A percentile compares a stretch with the other conserved stretches of the same genome.
Evolutionary conservation across 73 alveolate genomes (phyloP).

Genomic region (Blepharisma stoltei): DNA sequence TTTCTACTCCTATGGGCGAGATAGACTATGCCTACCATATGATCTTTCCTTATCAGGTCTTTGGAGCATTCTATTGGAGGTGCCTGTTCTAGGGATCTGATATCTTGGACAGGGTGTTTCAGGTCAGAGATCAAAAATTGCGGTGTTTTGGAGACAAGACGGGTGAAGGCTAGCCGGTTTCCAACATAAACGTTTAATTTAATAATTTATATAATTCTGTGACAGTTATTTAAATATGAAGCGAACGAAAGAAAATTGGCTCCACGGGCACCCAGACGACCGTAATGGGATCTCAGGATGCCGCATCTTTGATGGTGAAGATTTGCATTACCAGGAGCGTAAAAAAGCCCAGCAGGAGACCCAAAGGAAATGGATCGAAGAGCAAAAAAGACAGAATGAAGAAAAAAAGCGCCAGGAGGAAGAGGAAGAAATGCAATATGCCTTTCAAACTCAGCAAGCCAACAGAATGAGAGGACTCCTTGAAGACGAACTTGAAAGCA

Average conservation of each 20-base stretch:
- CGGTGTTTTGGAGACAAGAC: too few species aligned
- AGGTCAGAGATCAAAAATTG: too few species aligned
- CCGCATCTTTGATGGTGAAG: slow-evolving; percentile 29
- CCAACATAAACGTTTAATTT: too few species aligned
- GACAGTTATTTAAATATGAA: background rate
- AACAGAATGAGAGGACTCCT: slow-evolving; percentile 18
- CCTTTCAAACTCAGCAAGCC: slow-evolving; percentile 18
- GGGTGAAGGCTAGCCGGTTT: too few species aligned
- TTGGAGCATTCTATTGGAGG: too few species aligned
- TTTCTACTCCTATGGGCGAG: too few species aligned
- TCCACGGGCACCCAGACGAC: background rate
- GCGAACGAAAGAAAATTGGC: slow-evolving; percentile 31
- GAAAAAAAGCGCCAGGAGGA: slow-evolving; percentile 10
- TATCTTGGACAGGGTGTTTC: too few species aligned
- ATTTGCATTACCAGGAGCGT: slow-evolving; percentile 21
- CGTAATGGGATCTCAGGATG: slow-evolving; percentile 15
- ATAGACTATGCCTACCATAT: too few species aligned
- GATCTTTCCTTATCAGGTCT: too few species aligned
- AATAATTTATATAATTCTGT: too few species aligned
- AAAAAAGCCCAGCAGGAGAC: slow-evolving; percentile 16
- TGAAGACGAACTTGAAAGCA: slow-evolving; percentile 22
- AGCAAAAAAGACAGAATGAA: slow-evolving; percentile 17
- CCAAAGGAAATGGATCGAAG: slow-evolving; percentile 22
- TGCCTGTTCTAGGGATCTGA: too few species aligned
- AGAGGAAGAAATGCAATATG: slow-evolving; percentile 18